These are phyloP conservation scores for Phanerodontia chrysosporium DNA, from an alignment of 768 basidiomycete genomes.

Conservation along the genomic window DNA sequence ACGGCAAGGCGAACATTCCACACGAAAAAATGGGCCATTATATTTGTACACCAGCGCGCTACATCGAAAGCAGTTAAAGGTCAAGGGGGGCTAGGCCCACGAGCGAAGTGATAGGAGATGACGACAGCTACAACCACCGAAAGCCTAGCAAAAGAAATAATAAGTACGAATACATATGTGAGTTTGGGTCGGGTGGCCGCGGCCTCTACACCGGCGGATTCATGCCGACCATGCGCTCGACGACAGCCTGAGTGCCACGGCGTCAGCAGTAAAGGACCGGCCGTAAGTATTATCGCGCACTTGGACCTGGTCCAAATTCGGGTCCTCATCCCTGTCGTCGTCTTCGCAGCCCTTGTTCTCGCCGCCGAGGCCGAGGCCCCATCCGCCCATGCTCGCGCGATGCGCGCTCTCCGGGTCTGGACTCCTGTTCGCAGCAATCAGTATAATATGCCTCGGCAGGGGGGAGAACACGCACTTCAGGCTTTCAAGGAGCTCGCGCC, in stretches of 20 bases:
- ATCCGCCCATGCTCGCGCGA: conserved; percentile 60
- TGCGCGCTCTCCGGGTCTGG: conserved; percentile 41
- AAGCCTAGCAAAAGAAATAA: background rate
- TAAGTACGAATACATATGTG: background rate
- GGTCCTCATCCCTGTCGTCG: conserved; percentile 54
- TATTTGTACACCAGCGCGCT: background rate
- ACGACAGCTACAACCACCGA: background rate
- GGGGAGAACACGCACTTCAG: conserved; percentile 32
- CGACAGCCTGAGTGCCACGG: conserved; percentile 19
- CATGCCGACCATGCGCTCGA: conserved; percentile 31
- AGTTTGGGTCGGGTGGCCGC: background rate
- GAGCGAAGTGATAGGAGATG: background rate
- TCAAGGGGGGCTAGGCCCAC: background rate
- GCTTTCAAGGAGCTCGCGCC: conserved; percentile 54
- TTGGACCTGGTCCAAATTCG: conserved; percentile 73
- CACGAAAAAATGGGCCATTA: background rate
- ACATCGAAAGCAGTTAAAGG: background rate
- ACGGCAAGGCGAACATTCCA: background rate
- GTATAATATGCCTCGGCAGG: conserved; percentile 6
- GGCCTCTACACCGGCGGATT: background rate
- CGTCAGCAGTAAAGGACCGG: background rate
- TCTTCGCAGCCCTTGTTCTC: conserved; percentile 44
- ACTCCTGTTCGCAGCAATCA: conserved; percentile 35
- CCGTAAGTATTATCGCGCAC: conserved; percentile 36
- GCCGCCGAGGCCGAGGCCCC: conserved; percentile 63